Evolutionary conservation across 441 rosid genomes (phyloP).

Genomic region (Pelargonium citronellum): DNA sequence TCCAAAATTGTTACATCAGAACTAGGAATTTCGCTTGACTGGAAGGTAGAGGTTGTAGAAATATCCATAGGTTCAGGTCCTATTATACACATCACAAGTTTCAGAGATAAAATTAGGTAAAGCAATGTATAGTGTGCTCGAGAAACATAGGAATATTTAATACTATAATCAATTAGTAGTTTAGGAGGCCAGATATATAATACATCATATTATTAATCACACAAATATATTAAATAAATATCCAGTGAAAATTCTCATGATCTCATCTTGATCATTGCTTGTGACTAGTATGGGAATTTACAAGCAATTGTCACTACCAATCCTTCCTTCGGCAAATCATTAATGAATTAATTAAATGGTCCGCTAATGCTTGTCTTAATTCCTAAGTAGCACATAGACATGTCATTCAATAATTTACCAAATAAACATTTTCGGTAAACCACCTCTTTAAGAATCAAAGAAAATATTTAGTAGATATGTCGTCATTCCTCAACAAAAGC

Average conservation of each 20-base stretch:
- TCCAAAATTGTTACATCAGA: constrained; percentile 85
- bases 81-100: constrained; percentile 18
- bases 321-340: neutral
- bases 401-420: neutral
- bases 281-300: no score
- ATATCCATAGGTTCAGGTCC: constrained; percentile 83
- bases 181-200: neutral
- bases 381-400: neutral
- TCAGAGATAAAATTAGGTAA: constrained; percentile 7
- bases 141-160: neutral
- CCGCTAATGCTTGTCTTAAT: neutral
- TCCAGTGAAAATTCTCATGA: no score
- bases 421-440: neutral
- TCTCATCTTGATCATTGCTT: neutral
- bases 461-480: neutral
- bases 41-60: constrained; percentile 43
- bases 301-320: neutral
- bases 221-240: no score
- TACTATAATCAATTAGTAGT: neutral
- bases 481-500: neutral
- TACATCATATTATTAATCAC: no score
- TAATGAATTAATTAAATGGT: neutral
- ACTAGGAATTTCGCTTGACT: constrained; percentile 59
- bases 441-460: neutral
- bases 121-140: neutral